Base-by-base conservation (phyloP, 2,329 filamentous ascomycete species). In the Botrytis pseudocinerea region DNA sequence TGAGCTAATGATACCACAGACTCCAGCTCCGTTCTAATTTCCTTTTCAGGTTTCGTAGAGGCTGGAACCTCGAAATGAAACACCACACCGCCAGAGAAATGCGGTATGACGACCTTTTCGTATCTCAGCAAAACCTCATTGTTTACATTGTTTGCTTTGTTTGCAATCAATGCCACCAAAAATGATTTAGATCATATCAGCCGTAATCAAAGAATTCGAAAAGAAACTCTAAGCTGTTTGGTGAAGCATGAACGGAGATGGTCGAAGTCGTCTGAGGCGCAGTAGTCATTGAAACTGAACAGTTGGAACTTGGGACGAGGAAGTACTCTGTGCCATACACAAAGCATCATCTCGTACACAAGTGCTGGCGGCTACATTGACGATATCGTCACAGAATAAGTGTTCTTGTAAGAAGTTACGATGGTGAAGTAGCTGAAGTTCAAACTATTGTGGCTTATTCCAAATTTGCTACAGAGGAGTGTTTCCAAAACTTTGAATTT, bases 391-490 rank as follows among this genome's bases (percentile, higher is more conserved):
- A 40, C 28, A 69, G 61, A 68, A 44, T 44, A 9, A 25, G 22
- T 28, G 22, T 66, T 38, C 38, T 32, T 32, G n/a, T 60, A 54
- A 28, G 48, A 54, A 72, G 28, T 59, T 68, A 48, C 38, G n/a
- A 59, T 18, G 51, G 54, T 20, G 48, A 57, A 69, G 65, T 28
- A 57, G 54, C 38, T 57, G 65, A 48, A 35, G 28, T 42, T 42
- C 65, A 68, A 57, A 42, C 48, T 28, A 20, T 35, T 60, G 62
- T 69, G 70, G 62, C 70, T 68, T 32, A 61, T 51, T 42, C 48
- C 28, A 10, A 38, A 35, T 42, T 42, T 71, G 70, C 62, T 68
- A 59, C 62, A 72, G 32, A 69, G 40, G 28, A 48, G 62, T 68
- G 62, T 72, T 72, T 72, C 62, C 42, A 48, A 71, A 54, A 46